A percentile compares a stretch with the other conserved stretches of the same genome.
phyloP scores from a whole-genome alignment of 2,329 filamentous ascomycete species.

The Cadophora luteo-olivacea region DNA sequence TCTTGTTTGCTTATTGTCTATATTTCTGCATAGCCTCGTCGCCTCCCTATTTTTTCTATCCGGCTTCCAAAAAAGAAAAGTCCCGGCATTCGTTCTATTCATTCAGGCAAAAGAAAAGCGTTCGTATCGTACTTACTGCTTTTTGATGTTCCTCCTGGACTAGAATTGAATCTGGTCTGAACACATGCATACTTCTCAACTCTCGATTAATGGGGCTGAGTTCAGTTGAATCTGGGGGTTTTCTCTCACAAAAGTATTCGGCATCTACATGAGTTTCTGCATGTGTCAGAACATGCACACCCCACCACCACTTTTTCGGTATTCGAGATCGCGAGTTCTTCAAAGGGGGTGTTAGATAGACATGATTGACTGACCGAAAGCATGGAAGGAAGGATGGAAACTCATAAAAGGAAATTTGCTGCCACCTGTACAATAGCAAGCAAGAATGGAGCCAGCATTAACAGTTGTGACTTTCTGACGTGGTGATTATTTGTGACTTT shows the following conservation, averaged over 20 bases:
- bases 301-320: neutral
- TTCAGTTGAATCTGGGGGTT: neutral
- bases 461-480: neutral
- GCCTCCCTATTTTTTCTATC: constrained; percentile 5
- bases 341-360: constrained; percentile 12
- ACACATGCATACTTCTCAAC: neutral
- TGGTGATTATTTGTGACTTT: neutral
- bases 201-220: constrained; percentile 9
- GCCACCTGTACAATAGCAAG: constrained; percentile 22
- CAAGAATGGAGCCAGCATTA: constrained; percentile 19
- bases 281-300: neutral
- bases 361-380: neutral
- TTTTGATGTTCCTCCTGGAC: neutral
- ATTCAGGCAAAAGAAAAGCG: constrained; percentile 6
- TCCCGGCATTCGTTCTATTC: constrained; percentile 10
- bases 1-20: constrained; percentile 41
- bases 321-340: constrained; percentile 2
- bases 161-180: neutral
- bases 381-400: neutral
- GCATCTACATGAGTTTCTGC: constrained; percentile 16
- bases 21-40: constrained; percentile 39
- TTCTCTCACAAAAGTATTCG: constrained; percentile 6
- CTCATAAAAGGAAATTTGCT: constrained; percentile 20
- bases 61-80: constrained; percentile 11
- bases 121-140: constrained; percentile 10